These are phyloP conservation scores for Amanita molliuscula DNA, from an alignment of 768 basidiomycete species.

Conservation along the genomic window DNA sequence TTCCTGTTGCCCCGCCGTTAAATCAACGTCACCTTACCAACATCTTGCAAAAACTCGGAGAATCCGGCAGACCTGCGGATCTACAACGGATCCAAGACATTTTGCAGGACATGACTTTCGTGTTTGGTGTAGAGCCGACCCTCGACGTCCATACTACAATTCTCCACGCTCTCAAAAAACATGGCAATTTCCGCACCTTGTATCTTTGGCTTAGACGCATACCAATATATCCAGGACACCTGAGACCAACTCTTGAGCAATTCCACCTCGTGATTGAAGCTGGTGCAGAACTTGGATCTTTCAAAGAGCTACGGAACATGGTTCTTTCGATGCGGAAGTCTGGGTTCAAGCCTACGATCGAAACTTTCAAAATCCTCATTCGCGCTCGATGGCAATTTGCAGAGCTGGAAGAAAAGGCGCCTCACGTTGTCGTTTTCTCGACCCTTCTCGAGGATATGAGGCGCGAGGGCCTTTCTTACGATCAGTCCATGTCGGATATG, in stretches of 20 bases:
- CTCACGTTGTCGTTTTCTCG: conserved; percentile 24
- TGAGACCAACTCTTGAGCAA: conserved; percentile 38
- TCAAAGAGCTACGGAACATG: conserved; percentile 23
- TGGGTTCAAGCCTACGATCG: conserved; percentile 31
- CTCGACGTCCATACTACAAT: conserved; percentile 39
- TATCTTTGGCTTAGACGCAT: conserved; percentile 45
- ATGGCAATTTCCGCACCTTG: conserved; percentile 32
- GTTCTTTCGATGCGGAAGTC: conserved; percentile 25
- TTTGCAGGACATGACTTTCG: conserved; percentile 33
- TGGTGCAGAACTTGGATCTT: conserved; percentile 19
- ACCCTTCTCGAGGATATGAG: conserved; percentile 38
- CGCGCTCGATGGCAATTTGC: conserved; percentile 27
- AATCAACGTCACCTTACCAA: conserved; percentile 22
- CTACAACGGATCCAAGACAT: conserved; percentile 44
- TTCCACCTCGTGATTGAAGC: conserved; percentile 44
- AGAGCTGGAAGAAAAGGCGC: conserved; percentile 15
- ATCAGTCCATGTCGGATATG: conserved; percentile 27
- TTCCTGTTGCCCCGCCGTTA: conserved; percentile 15
- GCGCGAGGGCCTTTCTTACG: conserved; percentile 29
- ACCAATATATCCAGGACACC: conserved; percentile 34
- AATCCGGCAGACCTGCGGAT: conserved; percentile 42
- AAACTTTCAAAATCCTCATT: conserved; percentile 41
- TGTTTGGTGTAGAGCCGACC: conserved; percentile 36
- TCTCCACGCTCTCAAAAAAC: conserved; percentile 34
- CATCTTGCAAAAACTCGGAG: conserved; percentile 35